phyloP scores from a whole-genome alignment of 805 yeast genomes.

The Henningerozyma blattae region DNA sequence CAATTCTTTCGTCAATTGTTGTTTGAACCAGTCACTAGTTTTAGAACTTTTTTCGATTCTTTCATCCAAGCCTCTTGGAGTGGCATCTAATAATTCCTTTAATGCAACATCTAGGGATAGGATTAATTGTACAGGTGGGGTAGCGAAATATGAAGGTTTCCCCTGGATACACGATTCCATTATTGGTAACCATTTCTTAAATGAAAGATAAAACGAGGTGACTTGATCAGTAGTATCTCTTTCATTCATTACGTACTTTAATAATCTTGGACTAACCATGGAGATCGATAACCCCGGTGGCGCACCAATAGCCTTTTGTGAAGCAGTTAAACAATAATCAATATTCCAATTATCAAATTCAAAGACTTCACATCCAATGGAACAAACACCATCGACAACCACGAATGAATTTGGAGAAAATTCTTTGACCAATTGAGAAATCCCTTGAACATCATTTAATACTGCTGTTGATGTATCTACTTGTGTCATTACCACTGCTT shows the following conservation, averaged over 20 bases:
- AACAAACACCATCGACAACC: slow-evolving; percentile 90
- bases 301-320: slow-evolving; percentile 91
- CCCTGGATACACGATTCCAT: slow-evolving; percentile 79
- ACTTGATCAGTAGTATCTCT: slow-evolving; percentile 17
- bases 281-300: slow-evolving; percentile 86
- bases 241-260: slow-evolving; percentile 38
- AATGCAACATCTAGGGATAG: slow-evolving; percentile 72
- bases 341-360: slow-evolving; percentile 84
- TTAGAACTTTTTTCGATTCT: slow-evolving; percentile 53
- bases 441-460: slow-evolving; percentile 52
- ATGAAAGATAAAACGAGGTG: slow-evolving; percentile 34
- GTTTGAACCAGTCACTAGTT: slow-evolving; percentile 57
- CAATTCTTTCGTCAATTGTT: slow-evolving; percentile 33
- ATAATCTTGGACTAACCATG: slow-evolving; percentile 64
- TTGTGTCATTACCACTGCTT: slow-evolving; percentile 76
- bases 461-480: slow-evolving; percentile 98
- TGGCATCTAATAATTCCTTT: slow-evolving; percentile 43
- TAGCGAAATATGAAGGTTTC: slow-evolving; percentile 72
- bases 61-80: slow-evolving; percentile 32
- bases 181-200: slow-evolving; percentile 80
- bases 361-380: slow-evolving; percentile 78
- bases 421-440: slow-evolving; percentile 48
- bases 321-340: slow-evolving; percentile 81
- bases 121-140: slow-evolving; percentile 85
- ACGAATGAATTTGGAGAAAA: slow-evolving; percentile 71